Evolutionary conservation across 2,329 filamentous ascomycete genomes (phyloP).

Genomic region (Epichloe elymi): DNA sequence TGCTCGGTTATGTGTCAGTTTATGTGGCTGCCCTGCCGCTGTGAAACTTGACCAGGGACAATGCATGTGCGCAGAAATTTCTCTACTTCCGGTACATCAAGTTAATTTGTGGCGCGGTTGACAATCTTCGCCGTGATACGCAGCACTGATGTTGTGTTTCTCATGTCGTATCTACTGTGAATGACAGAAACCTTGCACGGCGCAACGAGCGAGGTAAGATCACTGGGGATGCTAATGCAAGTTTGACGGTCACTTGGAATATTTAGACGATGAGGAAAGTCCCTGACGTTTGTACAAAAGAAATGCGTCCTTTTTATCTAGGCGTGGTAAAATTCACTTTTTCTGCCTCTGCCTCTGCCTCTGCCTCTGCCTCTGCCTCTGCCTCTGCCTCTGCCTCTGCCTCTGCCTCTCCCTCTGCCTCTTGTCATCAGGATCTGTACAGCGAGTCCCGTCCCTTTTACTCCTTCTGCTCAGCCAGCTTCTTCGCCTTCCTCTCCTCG

Average conservation of each 20-base stretch:
- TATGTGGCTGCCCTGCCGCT: not conserved
- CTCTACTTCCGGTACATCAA: not conserved
- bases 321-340: not conserved
- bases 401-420: too few species aligned
- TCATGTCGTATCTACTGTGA: not conserved
- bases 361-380: too few species aligned
- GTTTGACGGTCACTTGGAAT: too few species aligned
- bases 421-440: not conserved
- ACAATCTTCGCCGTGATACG: not conserved
- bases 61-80: not conserved
- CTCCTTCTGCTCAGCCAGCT: slow-evolving; percentile 28
- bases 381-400: too few species aligned
- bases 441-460: slow-evolving; percentile 9
- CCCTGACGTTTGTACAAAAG: slow-evolving; percentile 3
- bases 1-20: not conserved
- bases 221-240: not conserved
- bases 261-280: not conserved
- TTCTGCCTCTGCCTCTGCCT: too few species aligned
- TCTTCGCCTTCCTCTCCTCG: slow-evolving; percentile 41
- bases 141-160: not conserved
- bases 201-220: not conserved
- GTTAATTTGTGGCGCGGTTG: not conserved
- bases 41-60: not conserved
- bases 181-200: not conserved
- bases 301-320: not conserved